These are phyloP conservation scores for Melanomma pulvis-pyrius DNA, from an alignment of 495 filamentous ascomycete species.

Conservation along the genomic window DNA sequence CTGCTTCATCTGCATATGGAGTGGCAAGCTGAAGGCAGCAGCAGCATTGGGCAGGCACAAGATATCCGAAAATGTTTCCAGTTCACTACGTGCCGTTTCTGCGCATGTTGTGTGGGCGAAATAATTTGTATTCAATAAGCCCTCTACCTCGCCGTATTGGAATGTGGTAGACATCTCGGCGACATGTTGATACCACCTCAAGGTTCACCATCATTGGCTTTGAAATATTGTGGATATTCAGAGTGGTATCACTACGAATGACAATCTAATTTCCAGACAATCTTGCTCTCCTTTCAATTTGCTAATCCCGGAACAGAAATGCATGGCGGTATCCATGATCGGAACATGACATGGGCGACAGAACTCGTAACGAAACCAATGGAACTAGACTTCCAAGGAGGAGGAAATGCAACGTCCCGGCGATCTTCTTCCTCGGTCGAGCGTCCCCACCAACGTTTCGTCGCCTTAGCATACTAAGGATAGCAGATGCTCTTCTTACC, in stretches of 20 bases:
- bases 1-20: not conserved
- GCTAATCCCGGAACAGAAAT: no score
- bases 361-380: no score
- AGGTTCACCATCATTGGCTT: not conserved
- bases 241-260: not conserved
- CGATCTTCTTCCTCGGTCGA: no score
- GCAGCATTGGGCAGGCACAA: constrained; percentile 17
- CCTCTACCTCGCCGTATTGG: not conserved
- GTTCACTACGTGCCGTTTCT: not conserved
- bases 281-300: not conserved
- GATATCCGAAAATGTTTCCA: constrained; percentile 16
- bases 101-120: not conserved
- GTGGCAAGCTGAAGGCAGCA: constrained; percentile 13
- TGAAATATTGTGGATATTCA: not conserved
- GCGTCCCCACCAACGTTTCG: no score
- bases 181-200: not conserved
- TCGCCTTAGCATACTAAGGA: no score
- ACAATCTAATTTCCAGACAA: not conserved
- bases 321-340: no score
- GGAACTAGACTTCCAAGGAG: no score
- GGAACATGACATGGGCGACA: not conserved
- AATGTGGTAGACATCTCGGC: no score
- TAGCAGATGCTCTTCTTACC: no score
- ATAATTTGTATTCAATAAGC: not conserved
- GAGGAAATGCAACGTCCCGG: no score